Evolutionary conservation across 2,329 filamentous ascomycete species (phyloP).

Genomic region (Arthrobotrys megalospora): DNA sequence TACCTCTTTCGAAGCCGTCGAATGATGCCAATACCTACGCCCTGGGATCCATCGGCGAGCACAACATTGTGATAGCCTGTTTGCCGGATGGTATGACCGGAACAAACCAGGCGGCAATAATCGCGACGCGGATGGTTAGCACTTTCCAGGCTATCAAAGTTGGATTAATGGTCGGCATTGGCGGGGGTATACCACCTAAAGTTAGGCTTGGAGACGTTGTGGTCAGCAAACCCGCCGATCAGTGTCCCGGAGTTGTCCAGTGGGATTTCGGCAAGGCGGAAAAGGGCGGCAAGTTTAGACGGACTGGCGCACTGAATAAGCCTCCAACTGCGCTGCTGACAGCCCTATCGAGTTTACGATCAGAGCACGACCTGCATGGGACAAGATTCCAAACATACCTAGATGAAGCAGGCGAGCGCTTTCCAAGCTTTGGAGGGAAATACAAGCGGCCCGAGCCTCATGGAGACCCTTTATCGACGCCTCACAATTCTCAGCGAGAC

Average conservation of each 20-base stretch:
- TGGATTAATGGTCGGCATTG: constrained; percentile 70
- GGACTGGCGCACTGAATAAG: neutral
- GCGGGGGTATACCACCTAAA: constrained; percentile 64
- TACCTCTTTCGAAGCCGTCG: constrained; percentile 14
- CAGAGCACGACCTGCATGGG: too few relatives aligned
- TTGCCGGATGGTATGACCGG: constrained; percentile 65
- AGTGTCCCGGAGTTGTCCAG: constrained; percentile 4
- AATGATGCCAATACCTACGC: constrained; percentile 63
- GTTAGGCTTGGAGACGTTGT: constrained; percentile 43
- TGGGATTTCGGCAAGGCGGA: constrained; percentile 18
- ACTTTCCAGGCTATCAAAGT: constrained; percentile 67
- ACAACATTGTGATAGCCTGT: constrained; percentile 66
- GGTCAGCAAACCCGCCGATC: neutral
- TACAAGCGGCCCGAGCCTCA: too few relatives aligned
- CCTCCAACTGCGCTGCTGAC: too few relatives aligned
- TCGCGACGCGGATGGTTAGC: constrained; percentile 65
- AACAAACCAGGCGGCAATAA: constrained; percentile 65
- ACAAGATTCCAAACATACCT: too few relatives aligned
- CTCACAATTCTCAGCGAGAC: too few relatives aligned
- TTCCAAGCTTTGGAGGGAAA: too few relatives aligned
- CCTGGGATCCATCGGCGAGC: constrained; percentile 63
- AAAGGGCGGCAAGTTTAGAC: neutral
- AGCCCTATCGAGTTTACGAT: too few relatives aligned
- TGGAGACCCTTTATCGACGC: too few relatives aligned
- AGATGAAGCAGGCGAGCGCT: too few relatives aligned